These are phyloP conservation scores for Triticum urartu DNA, from an alignment of 176 grass and related monocot genomes.

Conservation along the genomic window DNA sequence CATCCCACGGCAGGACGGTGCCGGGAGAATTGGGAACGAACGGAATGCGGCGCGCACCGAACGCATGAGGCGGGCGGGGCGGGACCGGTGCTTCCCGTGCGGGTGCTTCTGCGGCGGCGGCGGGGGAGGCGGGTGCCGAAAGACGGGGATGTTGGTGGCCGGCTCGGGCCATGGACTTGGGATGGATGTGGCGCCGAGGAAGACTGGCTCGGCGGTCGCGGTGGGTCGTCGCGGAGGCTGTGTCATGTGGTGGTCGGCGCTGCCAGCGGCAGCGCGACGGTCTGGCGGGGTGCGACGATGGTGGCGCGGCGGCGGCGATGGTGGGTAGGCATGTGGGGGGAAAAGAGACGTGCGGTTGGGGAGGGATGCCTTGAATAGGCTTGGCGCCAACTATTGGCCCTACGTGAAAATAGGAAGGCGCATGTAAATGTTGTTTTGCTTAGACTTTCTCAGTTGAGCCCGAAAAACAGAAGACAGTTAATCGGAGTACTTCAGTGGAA, in stretches of 20 bases:
- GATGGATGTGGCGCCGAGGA: slow-evolving; percentile 24
- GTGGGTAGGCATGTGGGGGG: background rate
- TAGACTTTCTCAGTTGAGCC: background rate
- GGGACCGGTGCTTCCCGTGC: slow-evolving; percentile 40
- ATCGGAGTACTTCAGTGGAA: background rate
- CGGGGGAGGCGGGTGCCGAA: background rate
- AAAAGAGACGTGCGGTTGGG: background rate
- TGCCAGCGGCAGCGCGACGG: slow-evolving; percentile 20
- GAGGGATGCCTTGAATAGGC: background rate
- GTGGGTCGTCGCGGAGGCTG: slow-evolving; percentile 43
- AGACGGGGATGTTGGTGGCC: slow-evolving; percentile 7
- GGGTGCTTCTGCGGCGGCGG: background rate
- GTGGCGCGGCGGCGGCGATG: background rate
- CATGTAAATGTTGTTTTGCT: background rate
- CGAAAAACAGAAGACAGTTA: background rate
- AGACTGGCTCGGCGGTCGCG: slow-evolving; percentile 21
- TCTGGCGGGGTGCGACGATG: background rate
- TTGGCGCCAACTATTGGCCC: slow-evolving; percentile 11
- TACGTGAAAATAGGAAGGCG: slow-evolving; percentile 29
- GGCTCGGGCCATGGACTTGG: background rate
- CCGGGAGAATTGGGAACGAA: slow-evolving; percentile 62
- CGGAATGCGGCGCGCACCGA: slow-evolving; percentile 63
- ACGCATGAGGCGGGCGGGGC: slow-evolving; percentile 44
- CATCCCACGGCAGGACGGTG: slow-evolving; percentile 47
- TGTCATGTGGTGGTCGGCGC: slow-evolving; percentile 48